Evolutionary conservation across 768 basidiomycete species (phyloP), one percentile per base, ranked within the genome.

Genomic region (Phanerochaete sordida): DNA sequence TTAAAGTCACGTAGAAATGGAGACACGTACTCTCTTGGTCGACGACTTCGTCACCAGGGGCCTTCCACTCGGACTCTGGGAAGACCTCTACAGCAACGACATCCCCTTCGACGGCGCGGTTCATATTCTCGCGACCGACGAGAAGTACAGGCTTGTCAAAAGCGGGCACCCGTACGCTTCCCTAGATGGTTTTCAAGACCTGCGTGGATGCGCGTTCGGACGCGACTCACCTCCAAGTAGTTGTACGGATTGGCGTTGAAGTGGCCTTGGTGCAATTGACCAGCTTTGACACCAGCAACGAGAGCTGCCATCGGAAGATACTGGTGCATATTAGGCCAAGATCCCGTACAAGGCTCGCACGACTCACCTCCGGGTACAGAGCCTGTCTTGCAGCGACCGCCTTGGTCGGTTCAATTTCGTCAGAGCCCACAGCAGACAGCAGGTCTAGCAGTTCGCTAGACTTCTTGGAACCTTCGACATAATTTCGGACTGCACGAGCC

Each of bases 201-300:
- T 26, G 19, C 31, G 35, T 59, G 4, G 46, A 45, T 39, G 27
- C 45, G 54, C 37, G 33, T n/a, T 30, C 13, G n/a, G n/a, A 56
- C 33, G 4, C n/a, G 26, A 70, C 79, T 55, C 46, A 88, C 92
- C 81, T 98, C 96, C 15, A 98, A 80, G 66, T 95, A 98, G 71
- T 99, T 98, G 74, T 95, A 99, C 64, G 87, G 87, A 66, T 92
- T 97, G 2, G 95, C 93, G 68, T 91, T 94, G 76, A 96, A 99
- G 70, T 95, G 88, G 0, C 97, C 97, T 75, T 98, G 93, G 68
- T 93, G 84, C 3, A 95, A 81, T 44, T 87, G 77, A 1, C 92
- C 93, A 3, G 84, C 82, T 71, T 95, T 95, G 58, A 98, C 80
- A 1, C 94, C 95, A 11, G 94, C 91, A 39, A 85, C 68, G 9